These are phyloP conservation scores for Suhomyces choctaworum DNA, from an alignment of 1,139 yeast genomes.

Conservation along the genomic window DNA sequence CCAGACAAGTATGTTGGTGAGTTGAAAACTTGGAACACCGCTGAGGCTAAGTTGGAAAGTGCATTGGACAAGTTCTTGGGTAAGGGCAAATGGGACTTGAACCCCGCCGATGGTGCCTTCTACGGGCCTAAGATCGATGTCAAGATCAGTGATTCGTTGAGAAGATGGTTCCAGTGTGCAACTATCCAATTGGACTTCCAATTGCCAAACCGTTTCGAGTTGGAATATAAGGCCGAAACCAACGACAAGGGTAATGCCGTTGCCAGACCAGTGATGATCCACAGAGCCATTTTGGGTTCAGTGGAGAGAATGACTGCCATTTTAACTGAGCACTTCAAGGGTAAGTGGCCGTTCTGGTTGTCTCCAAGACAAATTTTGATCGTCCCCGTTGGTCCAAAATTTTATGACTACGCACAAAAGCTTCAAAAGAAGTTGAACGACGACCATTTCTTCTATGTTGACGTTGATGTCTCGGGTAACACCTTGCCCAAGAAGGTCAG, in stretches of 20 bases:
- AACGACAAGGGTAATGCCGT: slow-evolving; percentile 44
- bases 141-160: slow-evolving; percentile 85
- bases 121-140: slow-evolving; percentile 98
- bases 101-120: slow-evolving; percentile 98
- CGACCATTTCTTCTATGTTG: slow-evolving; percentile 78
- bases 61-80: slow-evolving; percentile 69
- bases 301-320: slow-evolving; percentile 98
- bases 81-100: slow-evolving; percentile 84
- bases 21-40: slow-evolving; percentile 81
- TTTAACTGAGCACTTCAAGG: slow-evolving; percentile 94
- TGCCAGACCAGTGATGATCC: slow-evolving; percentile 93
- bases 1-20: slow-evolving; percentile 93
- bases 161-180: slow-evolving; percentile 97
- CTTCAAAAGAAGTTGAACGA: slow-evolving; percentile 67
- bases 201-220: slow-evolving; percentile 85
- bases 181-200: slow-evolving; percentile 98
- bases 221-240: slow-evolving; percentile 79
- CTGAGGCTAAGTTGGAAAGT: slow-evolving; percentile 73
- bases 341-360: slow-evolving; percentile 99
- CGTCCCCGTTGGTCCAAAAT: slow-evolving; percentile 94
- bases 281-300: slow-evolving; percentile 96
- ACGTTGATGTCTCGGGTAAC: slow-evolving; percentile 89
- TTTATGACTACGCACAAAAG: slow-evolving; percentile 81
- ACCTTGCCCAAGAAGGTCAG: slow-evolving; percentile 96
- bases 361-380: slow-evolving; percentile 95